Evolutionary conservation across 2,329 filamentous ascomycete species (phyloP).

Genomic region (Rutstroemia sp.): DNA sequence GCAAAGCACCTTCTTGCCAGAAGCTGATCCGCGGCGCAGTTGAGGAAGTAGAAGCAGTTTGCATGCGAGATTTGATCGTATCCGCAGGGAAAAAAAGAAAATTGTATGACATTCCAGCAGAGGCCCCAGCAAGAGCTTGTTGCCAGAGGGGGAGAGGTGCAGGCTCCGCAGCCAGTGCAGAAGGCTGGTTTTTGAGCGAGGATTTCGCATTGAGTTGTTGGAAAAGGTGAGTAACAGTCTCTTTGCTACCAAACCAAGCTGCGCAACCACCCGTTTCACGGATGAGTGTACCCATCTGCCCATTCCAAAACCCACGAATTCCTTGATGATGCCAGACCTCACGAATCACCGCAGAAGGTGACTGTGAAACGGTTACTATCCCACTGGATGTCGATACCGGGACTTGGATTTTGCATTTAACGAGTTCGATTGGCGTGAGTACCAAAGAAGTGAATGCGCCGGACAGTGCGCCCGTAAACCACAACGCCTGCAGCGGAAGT

Average conservation of each 20-base stretch:
- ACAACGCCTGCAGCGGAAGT: conserved; percentile 67
- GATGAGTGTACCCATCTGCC: conserved; percentile 87
- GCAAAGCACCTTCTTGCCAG: conserved; percentile 56
- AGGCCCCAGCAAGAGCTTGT: conserved; percentile 79
- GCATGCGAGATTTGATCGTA: conserved; percentile 95
- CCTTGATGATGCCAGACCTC: conserved; percentile 80
- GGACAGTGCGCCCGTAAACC: conserved; percentile 75
- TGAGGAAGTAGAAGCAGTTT: conserved; percentile 63
- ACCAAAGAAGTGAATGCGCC: conserved; percentile 86
- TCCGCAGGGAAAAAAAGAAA: conserved; percentile 97
- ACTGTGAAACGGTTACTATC: conserved; percentile 41
- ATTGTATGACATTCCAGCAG: conserved; percentile 90
- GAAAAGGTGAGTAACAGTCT: conserved; percentile 56
- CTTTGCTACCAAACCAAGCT: conserved; percentile 92
- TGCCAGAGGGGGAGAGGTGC: conserved; percentile 71
- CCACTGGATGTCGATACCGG: conserved; percentile 38
- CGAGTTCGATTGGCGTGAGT: conserved; percentile 89
- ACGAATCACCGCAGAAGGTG: conserved; percentile 63
- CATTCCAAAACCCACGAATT: conserved; percentile 84
- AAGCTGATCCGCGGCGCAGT: conserved; percentile 55
- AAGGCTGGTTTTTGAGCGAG: conserved; percentile 5
- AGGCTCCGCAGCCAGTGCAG: conserved; percentile 22
- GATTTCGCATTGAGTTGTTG: conserved; percentile 37
- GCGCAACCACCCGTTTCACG: conserved; percentile 89
- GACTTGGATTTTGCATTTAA: conserved; percentile 98